Evolutionary conservation across 1,139 yeast genomes (phyloP), one percentile per base, ranked within the genome.

Genomic region (Sugiyamaella paludigena): DNA sequence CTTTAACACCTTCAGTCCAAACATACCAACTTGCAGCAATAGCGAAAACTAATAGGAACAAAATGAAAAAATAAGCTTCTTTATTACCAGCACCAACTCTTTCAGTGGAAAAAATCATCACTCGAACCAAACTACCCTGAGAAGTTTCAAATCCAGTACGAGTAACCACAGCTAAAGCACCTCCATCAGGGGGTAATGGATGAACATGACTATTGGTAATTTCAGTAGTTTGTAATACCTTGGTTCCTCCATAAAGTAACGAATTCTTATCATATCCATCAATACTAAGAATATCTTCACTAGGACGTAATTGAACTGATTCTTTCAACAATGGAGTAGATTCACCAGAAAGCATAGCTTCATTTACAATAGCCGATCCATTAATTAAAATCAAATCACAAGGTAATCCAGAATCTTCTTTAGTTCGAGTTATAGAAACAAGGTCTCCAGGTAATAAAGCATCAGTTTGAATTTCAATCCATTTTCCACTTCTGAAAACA

Each of bases 281-380:
- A 4, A 85, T 72, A 58, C 86, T 85, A 57, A 89, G 74, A 3
- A 58, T 60, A 43, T 87, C 97, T 24, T 76, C 69, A 27, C 75
- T 70, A 28, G 96, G 95, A 70, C 98, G 87, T 59, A 87, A 79
- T 58, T 81, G 83, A 56, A 91, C 80, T 2, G 96, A 86, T 70
- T 92, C 99, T 67, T 92, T 92, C 64, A 94, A 80, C 59, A 92
- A 75, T 8, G 99, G 99, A 42, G 98, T 92, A 7, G 96, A 87
- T 73, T 92, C 99, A 67, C 99, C 99, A 4, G 96, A 87, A 53
- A 91, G 81, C 98, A 91, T 91, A 31, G 98, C 98, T 73, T 91
- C 98, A 65, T 91, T 91, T 41, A 91, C 95, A 66, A 91, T 91
- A 52, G 94, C 94, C 38, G 95, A 76, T 44, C 98, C 98, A 61